Conservation (phyloP, 139 green algal species). For the Diplosphaera chodatii region DNA sequence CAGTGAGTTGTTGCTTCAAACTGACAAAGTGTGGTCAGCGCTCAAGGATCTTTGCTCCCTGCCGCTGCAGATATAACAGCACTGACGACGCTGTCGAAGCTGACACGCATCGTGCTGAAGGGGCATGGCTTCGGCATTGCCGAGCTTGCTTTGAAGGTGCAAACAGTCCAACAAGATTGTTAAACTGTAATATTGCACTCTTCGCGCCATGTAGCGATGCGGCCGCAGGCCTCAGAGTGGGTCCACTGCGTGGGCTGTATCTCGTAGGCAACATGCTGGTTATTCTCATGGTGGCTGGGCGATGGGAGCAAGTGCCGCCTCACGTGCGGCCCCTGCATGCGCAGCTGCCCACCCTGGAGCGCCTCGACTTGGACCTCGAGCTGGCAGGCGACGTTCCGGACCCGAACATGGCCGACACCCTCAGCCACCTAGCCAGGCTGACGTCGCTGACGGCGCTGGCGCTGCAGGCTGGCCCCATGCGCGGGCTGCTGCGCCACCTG, state of each 20-base stretch:
- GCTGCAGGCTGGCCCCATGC: neutral
- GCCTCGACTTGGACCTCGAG: neutral
- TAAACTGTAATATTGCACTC: too few relatives aligned
- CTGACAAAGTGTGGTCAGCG: too few relatives aligned
- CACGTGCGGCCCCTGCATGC: too few relatives aligned
- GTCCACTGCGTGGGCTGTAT: too few relatives aligned
- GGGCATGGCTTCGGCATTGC: neutral
- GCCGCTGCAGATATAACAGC: neutral
- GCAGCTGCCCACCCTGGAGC: neutral
- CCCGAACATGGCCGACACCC: neutral
- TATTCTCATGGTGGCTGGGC: too few relatives aligned
- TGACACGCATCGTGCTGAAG: neutral
- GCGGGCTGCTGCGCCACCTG: neutral
- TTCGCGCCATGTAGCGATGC: too few relatives aligned
- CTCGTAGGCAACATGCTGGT: too few relatives aligned
- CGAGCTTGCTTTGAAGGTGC: neutral
- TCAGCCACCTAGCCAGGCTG: neutral
- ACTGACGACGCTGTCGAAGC: neutral
- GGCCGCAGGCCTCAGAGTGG: too few relatives aligned
- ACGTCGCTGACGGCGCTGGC: neutral
- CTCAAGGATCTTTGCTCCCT: too few relatives aligned
- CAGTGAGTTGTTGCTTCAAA: neutral
- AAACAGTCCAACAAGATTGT: too few relatives aligned
- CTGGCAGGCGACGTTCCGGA: neutral
- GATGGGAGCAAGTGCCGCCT: too few relatives aligned